A percentile compares a stretch with the other conserved stretches of the same genome.
Evolutionary conservation across 1,139 yeast species (phyloP).

Genomic region (Geotrichum australiense): DNA sequence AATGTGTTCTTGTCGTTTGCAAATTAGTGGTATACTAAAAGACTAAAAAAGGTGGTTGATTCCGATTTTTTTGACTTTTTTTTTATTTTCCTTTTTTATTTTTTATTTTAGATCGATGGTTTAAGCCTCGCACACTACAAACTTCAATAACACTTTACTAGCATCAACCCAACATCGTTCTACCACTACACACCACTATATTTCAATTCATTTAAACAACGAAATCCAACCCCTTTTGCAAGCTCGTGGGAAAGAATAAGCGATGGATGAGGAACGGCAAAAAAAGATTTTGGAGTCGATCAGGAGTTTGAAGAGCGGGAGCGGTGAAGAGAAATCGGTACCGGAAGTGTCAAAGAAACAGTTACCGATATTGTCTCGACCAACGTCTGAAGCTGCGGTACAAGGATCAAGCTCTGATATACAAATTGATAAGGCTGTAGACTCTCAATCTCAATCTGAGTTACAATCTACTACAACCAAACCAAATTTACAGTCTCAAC

Average conservation of each 20-base stretch:
- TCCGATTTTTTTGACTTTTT: too few species aligned
- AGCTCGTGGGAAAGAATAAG: background rate
- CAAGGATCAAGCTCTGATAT: background rate
- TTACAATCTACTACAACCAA: background rate
- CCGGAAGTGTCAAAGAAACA: conserved; percentile 1
- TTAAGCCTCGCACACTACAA: too few species aligned
- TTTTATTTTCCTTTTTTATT: too few species aligned
- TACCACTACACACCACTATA: too few species aligned
- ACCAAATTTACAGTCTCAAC: background rate
- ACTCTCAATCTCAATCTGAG: background rate
- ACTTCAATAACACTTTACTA: too few species aligned
- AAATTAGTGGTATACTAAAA: background rate
- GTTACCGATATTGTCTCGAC: background rate
- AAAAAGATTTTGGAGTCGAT: conserved; percentile 8
- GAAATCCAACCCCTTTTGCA: too few species aligned
- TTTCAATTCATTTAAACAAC: too few species aligned
- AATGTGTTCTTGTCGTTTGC: background rate
- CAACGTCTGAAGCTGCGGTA: background rate
- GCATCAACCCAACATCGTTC: too few species aligned
- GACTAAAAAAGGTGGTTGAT: too few species aligned
- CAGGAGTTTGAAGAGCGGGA: conserved; percentile 5
- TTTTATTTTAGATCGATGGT: too few species aligned
- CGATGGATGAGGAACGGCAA: conserved; percentile 8
- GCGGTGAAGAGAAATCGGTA: background rate
- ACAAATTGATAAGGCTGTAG: background rate